These are phyloP conservation scores for Rhizoctonia solani DNA, from an alignment of 1,284 basidiomycete species.

Conservation along the genomic window DNA sequence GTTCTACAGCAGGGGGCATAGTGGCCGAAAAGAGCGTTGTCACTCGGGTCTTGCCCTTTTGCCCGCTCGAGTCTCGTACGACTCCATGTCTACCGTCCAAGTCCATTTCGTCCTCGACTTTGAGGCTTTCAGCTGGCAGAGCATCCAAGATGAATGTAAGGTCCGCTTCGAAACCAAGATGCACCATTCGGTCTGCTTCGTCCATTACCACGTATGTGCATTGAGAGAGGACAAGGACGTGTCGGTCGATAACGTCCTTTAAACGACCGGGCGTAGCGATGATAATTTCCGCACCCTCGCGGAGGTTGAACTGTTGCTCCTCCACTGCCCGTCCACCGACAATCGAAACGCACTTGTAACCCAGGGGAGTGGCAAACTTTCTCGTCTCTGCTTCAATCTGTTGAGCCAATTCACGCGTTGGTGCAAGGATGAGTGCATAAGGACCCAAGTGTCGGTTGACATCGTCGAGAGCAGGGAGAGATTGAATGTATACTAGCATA, in stretches of 20 bases:
- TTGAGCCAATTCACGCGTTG: conserved; percentile 96
- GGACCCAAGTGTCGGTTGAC: conserved; percentile 93
- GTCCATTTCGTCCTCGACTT: conserved; percentile 70
- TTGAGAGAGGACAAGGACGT: conserved; percentile 92
- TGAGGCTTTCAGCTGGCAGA: conserved; percentile 82
- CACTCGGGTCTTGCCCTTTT: conserved; percentile 79
- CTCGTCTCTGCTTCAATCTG: conserved; percentile 93
- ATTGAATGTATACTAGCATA: conserved; percentile 92
- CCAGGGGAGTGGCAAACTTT: conserved; percentile 87
- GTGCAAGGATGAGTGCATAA: conserved; percentile 91
- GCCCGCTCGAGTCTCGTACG: conserved; percentile 49
- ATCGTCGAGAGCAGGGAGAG: conserved; percentile 82
- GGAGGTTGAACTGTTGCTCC: conserved; percentile 94
- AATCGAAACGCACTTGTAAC: conserved; percentile 93
- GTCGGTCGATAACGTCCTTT: conserved; percentile 95
- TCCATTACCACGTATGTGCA: conserved; percentile 99
- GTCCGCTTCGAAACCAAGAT: conserved; percentile 94
- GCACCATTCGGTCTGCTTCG: conserved; percentile 98
- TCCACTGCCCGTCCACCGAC: conserved; percentile 96
- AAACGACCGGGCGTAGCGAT: conserved; percentile 98
- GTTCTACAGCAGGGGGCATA: conserved; percentile 96
- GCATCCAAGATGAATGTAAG: conserved; percentile 95
- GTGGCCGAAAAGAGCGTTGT: conserved; percentile 97
- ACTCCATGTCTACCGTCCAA: conserved; percentile 48
- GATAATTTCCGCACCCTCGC: conserved; percentile 96